Evolutionary conservation across 129 eudicot genomes (phyloP).

Genomic region (Rutidosis leptorrhynchoides): DNA sequence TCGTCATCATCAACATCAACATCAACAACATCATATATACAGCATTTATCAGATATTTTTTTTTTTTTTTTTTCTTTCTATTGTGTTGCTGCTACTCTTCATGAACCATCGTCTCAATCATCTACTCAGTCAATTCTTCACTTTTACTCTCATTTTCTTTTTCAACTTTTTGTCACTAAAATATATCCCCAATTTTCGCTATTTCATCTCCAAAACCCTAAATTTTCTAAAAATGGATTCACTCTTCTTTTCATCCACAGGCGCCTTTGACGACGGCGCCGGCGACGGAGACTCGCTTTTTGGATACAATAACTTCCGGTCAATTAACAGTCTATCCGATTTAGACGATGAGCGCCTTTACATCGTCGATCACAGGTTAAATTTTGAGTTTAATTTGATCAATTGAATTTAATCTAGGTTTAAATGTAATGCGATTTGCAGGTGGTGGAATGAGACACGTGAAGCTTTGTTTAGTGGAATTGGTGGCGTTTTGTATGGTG

Average conservation of each 20-base stretch:
- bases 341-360: conserved; percentile 37
- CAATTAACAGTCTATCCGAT: conserved; percentile 25
- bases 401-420: background rate
- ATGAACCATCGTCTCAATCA: conserved; percentile 48
- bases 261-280: conserved; percentile 26
- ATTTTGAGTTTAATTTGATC: background rate
- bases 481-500: conserved; percentile 39
- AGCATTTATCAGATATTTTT: background rate
- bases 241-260: conserved; percentile 37
- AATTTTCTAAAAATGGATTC: conserved; percentile 39
- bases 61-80: background rate
- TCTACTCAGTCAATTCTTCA: conserved; percentile 37
- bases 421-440: conserved; percentile 28
- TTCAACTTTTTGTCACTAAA: conserved; percentile 41
- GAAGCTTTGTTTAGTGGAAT: conserved; percentile 35
- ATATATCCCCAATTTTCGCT: conserved; percentile 31
- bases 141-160: conserved; percentile 44
- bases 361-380: conserved; percentile 50
- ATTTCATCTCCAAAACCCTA: conserved; percentile 47
- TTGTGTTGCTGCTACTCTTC: conserved; percentile 21
- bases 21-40: background rate
- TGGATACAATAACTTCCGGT: conserved; percentile 8
- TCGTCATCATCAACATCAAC: background rate
- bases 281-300: background rate
- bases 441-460: conserved; percentile 68